phyloP scores from a whole-genome alignment of 116 monocot genomes.

The Dioscorea cayenensis region DNA sequence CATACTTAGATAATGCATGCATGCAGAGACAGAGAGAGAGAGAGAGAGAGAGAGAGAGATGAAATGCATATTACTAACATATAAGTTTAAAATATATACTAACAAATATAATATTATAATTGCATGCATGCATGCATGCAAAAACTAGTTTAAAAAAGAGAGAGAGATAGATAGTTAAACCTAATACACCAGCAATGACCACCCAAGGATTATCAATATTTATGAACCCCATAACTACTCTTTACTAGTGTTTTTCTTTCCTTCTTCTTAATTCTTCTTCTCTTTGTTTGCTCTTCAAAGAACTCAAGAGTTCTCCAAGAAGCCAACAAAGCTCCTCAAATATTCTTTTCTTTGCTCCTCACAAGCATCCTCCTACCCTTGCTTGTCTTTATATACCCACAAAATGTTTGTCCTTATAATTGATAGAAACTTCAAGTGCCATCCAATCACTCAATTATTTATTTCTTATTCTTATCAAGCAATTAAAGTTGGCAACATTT shows the following conservation, averaged over 20 bases:
- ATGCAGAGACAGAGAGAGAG: no score
- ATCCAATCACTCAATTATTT: not conserved
- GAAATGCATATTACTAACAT: no score
- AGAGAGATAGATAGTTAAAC: not conserved
- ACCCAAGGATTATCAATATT: conserved; percentile 2
- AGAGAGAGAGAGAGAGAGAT: no score
- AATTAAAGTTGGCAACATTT: no score
- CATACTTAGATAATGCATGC: no score
- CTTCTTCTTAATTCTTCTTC: no score
- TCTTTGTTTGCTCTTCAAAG: not conserved
- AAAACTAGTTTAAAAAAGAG: not conserved
- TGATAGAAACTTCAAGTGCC: not conserved
- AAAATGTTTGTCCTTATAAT: not conserved
- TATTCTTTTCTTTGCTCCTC: not conserved
- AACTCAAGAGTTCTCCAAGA: conserved; percentile 2
- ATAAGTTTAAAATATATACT: no score
- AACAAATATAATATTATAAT: not conserved
- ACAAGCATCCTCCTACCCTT: not conserved
- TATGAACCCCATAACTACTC: no score
- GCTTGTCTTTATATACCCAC: not conserved
- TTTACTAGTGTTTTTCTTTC: no score
- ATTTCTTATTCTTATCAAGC: not conserved
- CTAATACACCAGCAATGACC: conserved; percentile 1
- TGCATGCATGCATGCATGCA: not conserved
- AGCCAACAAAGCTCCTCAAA: not conserved